These are phyloP conservation scores for Coemansia sp. DNA, from an alignment of 192 early-diverging fungal species.

Conservation along the genomic window DNA sequence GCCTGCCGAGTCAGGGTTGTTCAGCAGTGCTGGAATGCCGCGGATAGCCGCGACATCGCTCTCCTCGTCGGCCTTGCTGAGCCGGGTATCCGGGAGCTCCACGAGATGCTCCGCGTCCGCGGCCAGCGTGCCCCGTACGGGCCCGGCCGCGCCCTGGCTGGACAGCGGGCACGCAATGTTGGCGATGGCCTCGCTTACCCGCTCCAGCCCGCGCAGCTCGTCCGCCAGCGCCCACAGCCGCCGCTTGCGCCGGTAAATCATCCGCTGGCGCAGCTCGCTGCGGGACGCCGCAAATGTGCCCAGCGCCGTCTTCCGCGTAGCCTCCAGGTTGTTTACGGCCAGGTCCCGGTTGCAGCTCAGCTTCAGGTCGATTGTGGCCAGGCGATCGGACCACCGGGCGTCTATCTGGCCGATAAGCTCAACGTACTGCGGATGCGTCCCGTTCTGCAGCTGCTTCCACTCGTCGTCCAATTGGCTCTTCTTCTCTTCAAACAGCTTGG, in stretches of 20 bases:
- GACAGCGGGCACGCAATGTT: constrained; percentile 30
- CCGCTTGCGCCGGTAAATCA: constrained; percentile 32
- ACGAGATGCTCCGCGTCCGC: constrained; percentile 32
- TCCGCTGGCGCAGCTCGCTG: constrained; percentile 30
- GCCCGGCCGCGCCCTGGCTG: constrained; percentile 2
- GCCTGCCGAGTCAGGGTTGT: constrained; percentile 8
- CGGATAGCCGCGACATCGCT: constrained; percentile 31
- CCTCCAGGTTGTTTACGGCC: constrained; percentile 20
- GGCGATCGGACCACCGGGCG: constrained; percentile 39
- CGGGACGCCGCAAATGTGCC: constrained; percentile 21
- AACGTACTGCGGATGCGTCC: constrained; percentile 43
- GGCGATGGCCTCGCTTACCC: constrained; percentile 28
- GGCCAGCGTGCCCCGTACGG: constrained; percentile 11
- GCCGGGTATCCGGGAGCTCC: constrained; percentile 20
- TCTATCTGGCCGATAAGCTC: constrained; percentile 35
- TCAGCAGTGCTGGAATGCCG: constrained; percentile 46
- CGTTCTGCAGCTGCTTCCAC: constrained; percentile 36
- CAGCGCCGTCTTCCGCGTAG: constrained; percentile 10
- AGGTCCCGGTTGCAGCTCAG: constrained; percentile 17
- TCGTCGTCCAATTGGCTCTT: constrained; percentile 42
- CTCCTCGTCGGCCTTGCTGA: constrained; percentile 25
- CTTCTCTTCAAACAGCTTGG: constrained; percentile 36
- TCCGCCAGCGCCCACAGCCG: constrained; percentile 42
- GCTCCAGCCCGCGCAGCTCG: constrained; percentile 34
- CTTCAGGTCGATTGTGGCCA: constrained; percentile 30